Evolutionary conservation across 2,329 filamentous ascomycete genomes (phyloP).

Genomic region (Sphaerulina vaccinii): DNA sequence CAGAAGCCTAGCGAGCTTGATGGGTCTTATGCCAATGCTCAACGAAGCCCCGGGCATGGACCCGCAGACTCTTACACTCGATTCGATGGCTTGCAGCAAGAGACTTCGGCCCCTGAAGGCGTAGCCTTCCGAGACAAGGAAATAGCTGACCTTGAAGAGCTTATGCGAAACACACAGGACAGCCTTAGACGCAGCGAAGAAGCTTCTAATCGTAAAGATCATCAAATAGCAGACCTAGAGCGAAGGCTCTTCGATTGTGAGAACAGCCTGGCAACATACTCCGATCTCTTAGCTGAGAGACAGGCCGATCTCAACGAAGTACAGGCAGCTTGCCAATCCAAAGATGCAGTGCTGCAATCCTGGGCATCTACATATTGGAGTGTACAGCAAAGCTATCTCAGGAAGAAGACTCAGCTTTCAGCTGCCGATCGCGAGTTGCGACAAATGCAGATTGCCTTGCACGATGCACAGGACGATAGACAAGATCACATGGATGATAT

Average conservation of each 20-base stretch:
- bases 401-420: slow-evolving; percentile 16
- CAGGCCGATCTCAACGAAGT: slow-evolving; percentile 11
- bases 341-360: slow-evolving; percentile 12
- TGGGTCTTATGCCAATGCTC: neutral
- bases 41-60: neutral
- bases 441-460: slow-evolving; percentile 11
- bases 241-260: slow-evolving; percentile 10
- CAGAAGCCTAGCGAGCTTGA: neutral
- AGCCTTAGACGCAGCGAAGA: slow-evolving; percentile 20
- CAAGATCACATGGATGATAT: slow-evolving; percentile 22
- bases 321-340: slow-evolving; percentile 6
- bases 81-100: neutral
- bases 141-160: slow-evolving; percentile 27
- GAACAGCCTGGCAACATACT: slow-evolving; percentile 9
- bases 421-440: slow-evolving; percentile 15
- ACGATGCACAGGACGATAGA: slow-evolving; percentile 9
- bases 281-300: slow-evolving; percentile 9
- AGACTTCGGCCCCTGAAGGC: slow-evolving; percentile 9
- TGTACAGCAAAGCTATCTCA: slow-evolving; percentile 12
- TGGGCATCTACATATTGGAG: slow-evolving; percentile 13
- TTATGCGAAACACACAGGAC: slow-evolving; percentile 20
- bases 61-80: neutral
- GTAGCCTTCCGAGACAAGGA: slow-evolving; percentile 33
- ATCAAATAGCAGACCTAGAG: slow-evolving; percentile 14
- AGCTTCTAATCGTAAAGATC: slow-evolving; percentile 12